These are phyloP conservation scores for Suhomyces terraborum DNA, from an alignment of 1,139 yeast species.

Conservation along the genomic window DNA sequence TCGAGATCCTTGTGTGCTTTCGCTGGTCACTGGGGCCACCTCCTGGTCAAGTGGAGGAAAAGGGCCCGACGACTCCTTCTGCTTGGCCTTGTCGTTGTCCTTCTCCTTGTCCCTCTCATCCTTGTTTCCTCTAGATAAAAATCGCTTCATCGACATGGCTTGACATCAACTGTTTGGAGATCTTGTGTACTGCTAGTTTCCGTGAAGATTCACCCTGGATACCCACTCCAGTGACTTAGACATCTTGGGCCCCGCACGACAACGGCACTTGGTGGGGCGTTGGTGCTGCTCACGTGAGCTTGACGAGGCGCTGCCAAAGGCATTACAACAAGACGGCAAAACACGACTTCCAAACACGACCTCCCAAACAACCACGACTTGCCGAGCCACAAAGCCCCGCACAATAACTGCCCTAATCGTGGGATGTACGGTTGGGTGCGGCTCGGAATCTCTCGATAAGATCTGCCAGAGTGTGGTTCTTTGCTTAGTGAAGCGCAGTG, in stretches of 20 bases:
- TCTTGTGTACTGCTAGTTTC: neutral
- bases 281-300: neutral
- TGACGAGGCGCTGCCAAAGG: neutral
- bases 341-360: neutral
- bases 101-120: constrained; percentile 12
- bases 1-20: constrained; percentile 34
- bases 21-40: constrained; percentile 24
- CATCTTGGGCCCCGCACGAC: neutral
- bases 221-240: neutral
- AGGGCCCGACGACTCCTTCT: neutral
- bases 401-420: too few relatives aligned
- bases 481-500: too few relatives aligned
- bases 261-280: constrained; percentile 2
- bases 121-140: constrained; percentile 11
- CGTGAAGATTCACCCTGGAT: constrained; percentile 1
- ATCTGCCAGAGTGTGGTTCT: too few relatives aligned
- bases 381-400: neutral
- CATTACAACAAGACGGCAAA: neutral
- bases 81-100: constrained; percentile 6
- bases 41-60: constrained; percentile 3
- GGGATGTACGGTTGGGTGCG: too few relatives aligned
- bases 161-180: neutral
- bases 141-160: constrained; percentile 16
- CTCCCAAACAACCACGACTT: too few relatives aligned
- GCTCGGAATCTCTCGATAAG: neutral